Base-by-base conservation (phyloP, 371 early-diverging fungal genomes). In the Syncephalastrum racemosum region DNA sequence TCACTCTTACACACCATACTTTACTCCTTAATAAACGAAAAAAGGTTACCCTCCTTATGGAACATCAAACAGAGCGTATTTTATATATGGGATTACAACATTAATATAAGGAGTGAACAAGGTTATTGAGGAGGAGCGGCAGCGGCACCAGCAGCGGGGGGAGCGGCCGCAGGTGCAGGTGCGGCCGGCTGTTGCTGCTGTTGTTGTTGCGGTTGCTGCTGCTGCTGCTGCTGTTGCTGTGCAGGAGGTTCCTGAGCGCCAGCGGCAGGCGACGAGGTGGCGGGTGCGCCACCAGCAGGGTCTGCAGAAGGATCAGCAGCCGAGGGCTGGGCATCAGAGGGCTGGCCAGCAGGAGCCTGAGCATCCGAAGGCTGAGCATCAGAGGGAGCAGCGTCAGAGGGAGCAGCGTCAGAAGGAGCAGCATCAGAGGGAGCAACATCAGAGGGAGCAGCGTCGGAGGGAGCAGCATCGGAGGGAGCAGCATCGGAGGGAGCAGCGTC, bases 111-210 rank as follows among this genome's bases (percentile, higher is more conserved):
- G 36, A 31, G 36, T 31, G 36, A 31, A 31, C 10, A 31, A 31
- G 36, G 36, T 31, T 36, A 36, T 27, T 51, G 52, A 8, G 52
- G 25, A 18, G n/a, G 23, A 40, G 39, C 18, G 52, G 25, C 25
- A 16, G 24, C 39, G 24, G 52, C 52, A 18, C 39, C 52, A 16
- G 23, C 52, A 39, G 27, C 39, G 16, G 39, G 4, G 50, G 18
- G 20, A 15, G 12, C 27, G 50, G 27, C 27, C 15, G 15, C 41
- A 8, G 15, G 16, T n/a, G 20, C 45, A n/a, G 45, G 20, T 16
- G 44, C 19, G 10, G n/a, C 19, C 16, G 44, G 44, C n/a, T 16
- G 44, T 44, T 19, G 16, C 19, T 44, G 44, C 19, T 44, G 44
- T 44, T 44, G 44, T 13, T 1, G 44, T 13, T 44, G 44, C 3